A percentile compares a stretch with the other conserved stretches of the same genome.
Conservation (phyloP, 768 basidiomycete species). For the Pleurotus pulmonarius region DNA sequence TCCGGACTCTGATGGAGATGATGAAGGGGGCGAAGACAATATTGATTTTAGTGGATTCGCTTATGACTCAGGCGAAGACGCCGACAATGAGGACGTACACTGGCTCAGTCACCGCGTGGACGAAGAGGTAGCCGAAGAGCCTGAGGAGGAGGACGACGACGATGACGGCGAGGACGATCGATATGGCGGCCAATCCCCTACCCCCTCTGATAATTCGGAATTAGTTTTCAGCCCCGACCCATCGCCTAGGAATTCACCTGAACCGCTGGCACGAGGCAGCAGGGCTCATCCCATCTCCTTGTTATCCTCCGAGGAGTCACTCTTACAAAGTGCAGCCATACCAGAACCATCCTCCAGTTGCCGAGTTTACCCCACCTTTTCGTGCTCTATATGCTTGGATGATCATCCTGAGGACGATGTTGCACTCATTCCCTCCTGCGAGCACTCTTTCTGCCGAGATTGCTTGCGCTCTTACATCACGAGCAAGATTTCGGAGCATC, state of each 20-base stretch:
- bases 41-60: neutral
- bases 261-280: neutral
- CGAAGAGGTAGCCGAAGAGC: slow-evolving; percentile 18
- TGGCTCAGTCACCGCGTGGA: neutral
- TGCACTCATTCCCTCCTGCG: slow-evolving; percentile 35
- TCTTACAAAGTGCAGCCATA: slow-evolving; percentile 18
- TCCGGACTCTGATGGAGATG: neutral
- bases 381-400: slow-evolving; percentile 49
- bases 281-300: slow-evolving; percentile 1
- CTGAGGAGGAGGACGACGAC: slow-evolving; percentile 29
- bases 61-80: neutral
- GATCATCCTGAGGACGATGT: slow-evolving; percentile 35
- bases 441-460: slow-evolving; percentile 41
- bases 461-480: slow-evolving; percentile 36
- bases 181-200: slow-evolving; percentile 8
- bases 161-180: slow-evolving; percentile 29
- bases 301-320: slow-evolving; percentile 11
- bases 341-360: slow-evolving; percentile 31
- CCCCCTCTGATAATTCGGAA: neutral
- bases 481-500: slow-evolving; percentile 37
- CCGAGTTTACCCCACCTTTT: slow-evolving; percentile 35
- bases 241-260: neutral
- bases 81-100: neutral
- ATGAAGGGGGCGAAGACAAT: neutral
- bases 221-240: neutral